Conservation (phyloP, 2,329 filamentous ascomycete genomes). For the Fusarium pseudonygamai region DNA sequence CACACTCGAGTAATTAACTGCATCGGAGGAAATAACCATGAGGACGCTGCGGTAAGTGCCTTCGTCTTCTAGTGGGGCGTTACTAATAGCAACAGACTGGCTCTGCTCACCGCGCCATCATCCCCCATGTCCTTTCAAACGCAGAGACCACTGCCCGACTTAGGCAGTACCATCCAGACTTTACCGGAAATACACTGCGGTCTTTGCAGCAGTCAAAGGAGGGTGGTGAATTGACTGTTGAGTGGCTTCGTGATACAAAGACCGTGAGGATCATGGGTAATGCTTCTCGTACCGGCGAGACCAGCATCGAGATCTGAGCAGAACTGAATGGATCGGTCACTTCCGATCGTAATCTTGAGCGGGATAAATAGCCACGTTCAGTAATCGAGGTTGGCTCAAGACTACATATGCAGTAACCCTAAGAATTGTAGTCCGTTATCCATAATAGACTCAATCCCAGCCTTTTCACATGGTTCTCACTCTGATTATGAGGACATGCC, state of each 20-base stretch:
- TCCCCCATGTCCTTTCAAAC: background rate
- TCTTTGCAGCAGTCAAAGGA: constrained; percentile 6
- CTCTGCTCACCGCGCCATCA: constrained; percentile 8
- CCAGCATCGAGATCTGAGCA: background rate
- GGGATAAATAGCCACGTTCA: background rate
- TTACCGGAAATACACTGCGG: background rate
- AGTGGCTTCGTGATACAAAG: background rate
- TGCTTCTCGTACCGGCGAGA: background rate
- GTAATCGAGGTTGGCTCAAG: background rate
- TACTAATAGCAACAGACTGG: background rate
- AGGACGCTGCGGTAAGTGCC: background rate
- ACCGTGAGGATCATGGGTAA: constrained; percentile 8
- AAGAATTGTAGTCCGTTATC: accelerated
- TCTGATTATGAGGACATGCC: background rate
- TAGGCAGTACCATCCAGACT: background rate
- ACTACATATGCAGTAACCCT: background rate
- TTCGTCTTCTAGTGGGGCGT: too few species aligned
- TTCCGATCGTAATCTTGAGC: accelerated
- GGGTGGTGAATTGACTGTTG: background rate
- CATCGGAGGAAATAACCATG: background rate
- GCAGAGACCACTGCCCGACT: background rate
- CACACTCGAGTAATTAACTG: constrained; percentile 3
- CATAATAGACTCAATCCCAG: accelerated
- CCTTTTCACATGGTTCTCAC: accelerated
- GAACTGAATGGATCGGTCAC: accelerated